These are phyloP conservation scores for Colletotrichum phormii DNA, from an alignment of 2,329 filamentous ascomycete genomes.

Conservation along the genomic window DNA sequence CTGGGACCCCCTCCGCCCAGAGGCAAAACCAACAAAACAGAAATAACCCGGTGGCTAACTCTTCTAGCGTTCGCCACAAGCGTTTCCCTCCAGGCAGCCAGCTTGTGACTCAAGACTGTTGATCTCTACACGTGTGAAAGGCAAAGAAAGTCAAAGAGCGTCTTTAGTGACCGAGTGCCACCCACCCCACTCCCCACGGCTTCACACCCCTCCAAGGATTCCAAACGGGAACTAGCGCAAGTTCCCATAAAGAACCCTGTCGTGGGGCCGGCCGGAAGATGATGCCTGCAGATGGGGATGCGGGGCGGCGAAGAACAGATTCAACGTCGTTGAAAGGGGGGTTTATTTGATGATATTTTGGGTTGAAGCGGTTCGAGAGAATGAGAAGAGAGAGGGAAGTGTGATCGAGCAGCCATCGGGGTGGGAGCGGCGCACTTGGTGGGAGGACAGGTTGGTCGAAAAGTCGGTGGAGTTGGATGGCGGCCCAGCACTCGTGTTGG, in stretches of 20 bases:
- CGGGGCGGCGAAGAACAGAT: slow-evolving; percentile 31
- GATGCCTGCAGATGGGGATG: slow-evolving; percentile 37
- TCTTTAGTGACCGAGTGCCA: slow-evolving; percentile 21
- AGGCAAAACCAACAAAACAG: not conserved
- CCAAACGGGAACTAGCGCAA: slow-evolving; percentile 37
- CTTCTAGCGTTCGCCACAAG: not conserved
- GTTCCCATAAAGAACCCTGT: slow-evolving; percentile 32
- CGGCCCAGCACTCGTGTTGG: slow-evolving; percentile 33
- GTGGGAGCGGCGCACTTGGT: slow-evolving; percentile 14
- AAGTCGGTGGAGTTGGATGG: slow-evolving; percentile 34
- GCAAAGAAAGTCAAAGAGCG: slow-evolving; percentile 23
- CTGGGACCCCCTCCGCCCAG: not conserved
- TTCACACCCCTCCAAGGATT: slow-evolving; percentile 33
- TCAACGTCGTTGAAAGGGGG: slow-evolving; percentile 34
- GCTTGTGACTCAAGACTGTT: slow-evolving; percentile 10
- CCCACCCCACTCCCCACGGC: slow-evolving; percentile 31
- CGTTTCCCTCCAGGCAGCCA: not conserved
- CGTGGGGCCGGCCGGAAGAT: slow-evolving; percentile 23
- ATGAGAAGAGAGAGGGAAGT: not conserved
- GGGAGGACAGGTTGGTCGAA: slow-evolving; percentile 23
- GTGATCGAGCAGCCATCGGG: not conserved
- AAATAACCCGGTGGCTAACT: slow-evolving; percentile 7
- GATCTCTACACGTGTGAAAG: slow-evolving; percentile 23
- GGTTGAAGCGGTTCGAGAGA: not conserved
- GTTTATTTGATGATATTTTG: slow-evolving; percentile 12